Percentiles rank a stretch among this genome's conserved stretches.
Evolutionary conservation across 148 eudicot species (phyloP).

Genomic region (Heliamphora exappendiculata): DNA sequence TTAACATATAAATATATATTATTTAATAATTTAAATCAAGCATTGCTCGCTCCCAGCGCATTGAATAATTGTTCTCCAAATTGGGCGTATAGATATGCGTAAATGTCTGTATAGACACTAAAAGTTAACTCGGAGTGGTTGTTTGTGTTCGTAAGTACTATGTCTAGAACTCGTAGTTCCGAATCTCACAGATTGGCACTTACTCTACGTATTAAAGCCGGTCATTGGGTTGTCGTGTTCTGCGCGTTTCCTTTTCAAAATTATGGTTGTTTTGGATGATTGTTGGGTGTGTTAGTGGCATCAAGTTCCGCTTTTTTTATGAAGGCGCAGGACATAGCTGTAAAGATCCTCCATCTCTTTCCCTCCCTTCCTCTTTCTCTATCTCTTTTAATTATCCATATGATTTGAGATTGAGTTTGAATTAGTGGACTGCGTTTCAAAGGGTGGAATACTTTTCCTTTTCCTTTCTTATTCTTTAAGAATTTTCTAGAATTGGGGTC

Average conservation of each 20-base stretch:
- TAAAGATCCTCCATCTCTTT: constrained; percentile 12
- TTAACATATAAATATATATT: too few relatives aligned
- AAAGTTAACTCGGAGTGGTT: background rate
- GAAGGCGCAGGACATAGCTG: constrained; percentile 9
- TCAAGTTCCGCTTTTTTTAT: constrained; percentile 5
- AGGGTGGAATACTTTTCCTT: constrained; percentile 7
- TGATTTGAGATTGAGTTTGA: background rate
- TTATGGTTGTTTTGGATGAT: background rate
- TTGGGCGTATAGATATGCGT: too few relatives aligned
- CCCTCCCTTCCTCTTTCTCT: background rate
- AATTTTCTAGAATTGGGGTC: background rate
- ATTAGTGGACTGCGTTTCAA: background rate
- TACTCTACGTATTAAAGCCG: background rate
- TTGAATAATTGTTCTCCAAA: too few relatives aligned
- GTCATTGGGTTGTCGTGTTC: constrained; percentile 15
- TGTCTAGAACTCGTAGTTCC: background rate
- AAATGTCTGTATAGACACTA: background rate
- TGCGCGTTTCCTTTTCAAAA: constrained; percentile 7
- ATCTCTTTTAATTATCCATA: background rate
- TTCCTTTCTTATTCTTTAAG: background rate
- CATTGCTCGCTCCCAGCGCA: too few relatives aligned
- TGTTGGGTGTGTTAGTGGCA: constrained; percentile 3
- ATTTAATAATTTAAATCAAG: too few relatives aligned
- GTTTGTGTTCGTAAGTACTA: background rate
- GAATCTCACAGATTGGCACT: background rate